Evolutionary conservation across 306 rosid species (phyloP), one percentile per base, ranked within the genome.

Genomic region (Rubus parviflorus): DNA sequence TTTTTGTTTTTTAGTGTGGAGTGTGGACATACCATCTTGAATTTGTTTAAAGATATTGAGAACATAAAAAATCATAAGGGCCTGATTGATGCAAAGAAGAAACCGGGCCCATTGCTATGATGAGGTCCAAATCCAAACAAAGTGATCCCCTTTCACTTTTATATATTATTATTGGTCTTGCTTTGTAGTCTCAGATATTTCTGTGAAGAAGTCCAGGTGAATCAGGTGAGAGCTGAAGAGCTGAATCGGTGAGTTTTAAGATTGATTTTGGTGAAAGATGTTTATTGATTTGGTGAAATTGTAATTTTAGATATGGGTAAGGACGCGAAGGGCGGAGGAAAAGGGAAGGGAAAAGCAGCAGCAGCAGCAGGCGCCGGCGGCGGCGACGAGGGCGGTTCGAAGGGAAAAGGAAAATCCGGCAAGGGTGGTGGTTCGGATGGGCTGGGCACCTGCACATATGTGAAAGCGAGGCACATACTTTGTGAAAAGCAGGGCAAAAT

Each of bases 401-500:
- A 94, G 81, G 97, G 97, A 6, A 94, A 94, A 81, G 98, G 98
- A 65, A 94, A 94, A 70, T 87, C 87, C 46, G 97, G 79, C 48
- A 94, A 94, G 86, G 87, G 86, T 86, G 53, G 82, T 2, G 67
- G n/a, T 14, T 61, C 85, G 67, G 98, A 92, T 83, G 97, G 90
- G 20, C 98, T 94, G 43, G 97, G 98, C 73, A 94, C 98, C 76
- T 94, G 98, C 88, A 94, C 98, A 49, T 94, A 94, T 73, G 98
- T 94, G 20, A 92, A 94, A 82, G 97, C 98, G 25, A 95, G 97
- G 86, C 97, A 92, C 79, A 66, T 95, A 82, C 80, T 95, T 52
- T 95, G 93, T 80, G 97, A 95, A 85, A 95, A 95, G 88, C 97
- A 95, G 79, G 97, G 98, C 65, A 95, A 92, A 90, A 92, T 95